phyloP scores from a whole-genome alignment of 768 basidiomycete species.

The Leccinellum luteum region DNA sequence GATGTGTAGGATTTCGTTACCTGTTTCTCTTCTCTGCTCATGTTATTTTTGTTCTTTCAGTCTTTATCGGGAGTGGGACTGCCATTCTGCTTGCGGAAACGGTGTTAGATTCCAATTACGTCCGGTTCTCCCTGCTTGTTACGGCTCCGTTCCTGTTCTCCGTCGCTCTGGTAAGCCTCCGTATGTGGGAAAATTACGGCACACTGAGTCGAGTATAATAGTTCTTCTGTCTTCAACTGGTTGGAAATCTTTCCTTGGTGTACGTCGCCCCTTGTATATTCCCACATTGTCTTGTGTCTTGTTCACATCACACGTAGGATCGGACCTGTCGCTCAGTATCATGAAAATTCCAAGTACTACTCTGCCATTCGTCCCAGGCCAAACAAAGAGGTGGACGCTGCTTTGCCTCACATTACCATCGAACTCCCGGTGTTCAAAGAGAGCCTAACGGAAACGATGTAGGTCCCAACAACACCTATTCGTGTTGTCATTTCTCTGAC shows the following conservation, averaged over 20 bases:
- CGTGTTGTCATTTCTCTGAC: not conserved
- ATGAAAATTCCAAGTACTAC: constrained; percentile 82
- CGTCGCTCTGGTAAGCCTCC: constrained; percentile 58
- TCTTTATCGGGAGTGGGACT: constrained; percentile 66
- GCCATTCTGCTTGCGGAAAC: constrained; percentile 63
- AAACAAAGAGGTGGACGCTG: constrained; percentile 58
- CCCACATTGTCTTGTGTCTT: not conserved
- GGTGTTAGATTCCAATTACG: constrained; percentile 56
- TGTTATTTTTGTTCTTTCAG: constrained; percentile 33
- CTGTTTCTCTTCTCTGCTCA: constrained; percentile 8
- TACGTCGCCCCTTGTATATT: constrained; percentile 25
- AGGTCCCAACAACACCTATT: constrained; percentile 23
- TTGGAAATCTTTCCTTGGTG: constrained; percentile 62
- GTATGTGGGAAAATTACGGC: not conserved
- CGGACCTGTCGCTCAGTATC: constrained; percentile 82
- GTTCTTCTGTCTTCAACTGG: constrained; percentile 75
- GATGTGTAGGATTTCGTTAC: constrained; percentile 46
- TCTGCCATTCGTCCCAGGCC: constrained; percentile 62
- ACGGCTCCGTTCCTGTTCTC: constrained; percentile 73
- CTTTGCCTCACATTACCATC: constrained; percentile 72
- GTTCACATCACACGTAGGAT: constrained; percentile 40
- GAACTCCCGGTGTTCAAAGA: constrained; percentile 90
- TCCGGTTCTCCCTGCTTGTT: constrained; percentile 62
- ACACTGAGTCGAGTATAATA: constrained; percentile 34
- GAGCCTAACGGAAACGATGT: constrained; percentile 78